phyloP scores from a whole-genome alignment of 306 rosid genomes.

The Adenanthera pavonina region DNA sequence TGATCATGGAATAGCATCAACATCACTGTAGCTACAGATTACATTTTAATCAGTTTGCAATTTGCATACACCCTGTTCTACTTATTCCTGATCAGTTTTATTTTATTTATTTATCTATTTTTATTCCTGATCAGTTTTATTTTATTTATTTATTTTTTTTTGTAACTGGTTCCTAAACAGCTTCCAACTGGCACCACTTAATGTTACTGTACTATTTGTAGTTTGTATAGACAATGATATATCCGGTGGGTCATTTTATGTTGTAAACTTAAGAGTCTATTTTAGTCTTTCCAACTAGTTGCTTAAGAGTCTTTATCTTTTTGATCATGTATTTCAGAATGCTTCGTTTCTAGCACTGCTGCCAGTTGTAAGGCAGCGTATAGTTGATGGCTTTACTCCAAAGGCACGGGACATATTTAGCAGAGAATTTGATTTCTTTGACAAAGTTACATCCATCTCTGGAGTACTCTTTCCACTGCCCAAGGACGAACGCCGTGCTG shows the following conservation, averaged over 20 bases:
- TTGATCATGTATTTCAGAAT: conserved; percentile 65
- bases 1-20: conserved; percentile 10
- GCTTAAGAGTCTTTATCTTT: conserved; percentile 37
- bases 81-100: not conserved
- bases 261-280: conserved; percentile 1
- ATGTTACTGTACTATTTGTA: conserved; percentile 22
- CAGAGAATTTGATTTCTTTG: conserved; percentile 96
- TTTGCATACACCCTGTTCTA: conserved; percentile 27
- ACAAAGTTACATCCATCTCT: conserved; percentile 96
- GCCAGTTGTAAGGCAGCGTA: conserved; percentile 79
- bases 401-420: conserved; percentile 80
- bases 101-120: no score
- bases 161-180: not conserved
- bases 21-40: conserved; percentile 11
- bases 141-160: no score
- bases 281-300: conserved; percentile 10
- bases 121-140: no score
- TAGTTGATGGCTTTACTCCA: conserved; percentile 77
- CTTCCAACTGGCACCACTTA: conserved; percentile 20
- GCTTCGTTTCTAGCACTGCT: conserved; percentile 76
- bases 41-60: conserved; percentile 27
- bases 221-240: conserved; percentile 4
- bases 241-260: conserved; percentile 17
- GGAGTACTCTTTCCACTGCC: conserved; percentile 84
- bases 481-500: conserved; percentile 94